These are phyloP conservation scores for Saccharomycopsis sp. DNA, from an alignment of 805 yeast genomes.

Conservation along the genomic window DNA sequence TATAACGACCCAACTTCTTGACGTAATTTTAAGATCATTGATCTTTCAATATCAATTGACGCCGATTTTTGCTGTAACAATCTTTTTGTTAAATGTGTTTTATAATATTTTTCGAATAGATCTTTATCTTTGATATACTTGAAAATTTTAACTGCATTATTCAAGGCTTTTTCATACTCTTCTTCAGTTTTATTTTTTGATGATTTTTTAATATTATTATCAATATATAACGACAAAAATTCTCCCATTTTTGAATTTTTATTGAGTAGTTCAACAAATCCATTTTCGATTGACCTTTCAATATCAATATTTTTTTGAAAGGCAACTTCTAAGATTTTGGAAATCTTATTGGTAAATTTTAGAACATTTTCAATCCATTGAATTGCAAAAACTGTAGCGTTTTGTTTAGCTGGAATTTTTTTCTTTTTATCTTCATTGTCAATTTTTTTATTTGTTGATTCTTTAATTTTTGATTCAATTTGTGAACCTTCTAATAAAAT, in stretches of 20 bases:
- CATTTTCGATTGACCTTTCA: slow-evolving; percentile 44
- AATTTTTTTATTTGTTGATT: slow-evolving; percentile 19
- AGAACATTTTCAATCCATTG: slow-evolving; percentile 58
- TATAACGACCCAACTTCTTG: slow-evolving; percentile 74
- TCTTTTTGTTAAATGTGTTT: slow-evolving; percentile 78
- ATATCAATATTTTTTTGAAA: slow-evolving; percentile 40
- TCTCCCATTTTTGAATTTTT: slow-evolving; percentile 19
- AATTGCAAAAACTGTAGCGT: slow-evolving; percentile 44
- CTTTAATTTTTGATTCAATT: slow-evolving; percentile 21
- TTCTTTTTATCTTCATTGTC: slow-evolving; percentile 15
- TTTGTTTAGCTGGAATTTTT: slow-evolving; percentile 22
- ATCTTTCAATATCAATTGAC: slow-evolving; percentile 50
- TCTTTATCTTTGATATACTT: slow-evolving; percentile 73
- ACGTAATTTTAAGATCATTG: slow-evolving; percentile 53
- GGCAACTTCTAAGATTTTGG: slow-evolving; percentile 34
- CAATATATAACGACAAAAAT: slow-evolving; percentile 8
- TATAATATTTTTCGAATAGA: slow-evolving; percentile 73
- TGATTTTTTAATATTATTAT: slow-evolving; percentile 19
- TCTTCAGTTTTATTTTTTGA: slow-evolving; percentile 33
- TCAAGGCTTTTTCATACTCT: slow-evolving; percentile 36
- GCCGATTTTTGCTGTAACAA: slow-evolving; percentile 38
- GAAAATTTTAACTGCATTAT: slow-evolving; percentile 50
- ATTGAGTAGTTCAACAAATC: slow-evolving; percentile 49
- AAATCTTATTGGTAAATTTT: slow-evolving; percentile 39
- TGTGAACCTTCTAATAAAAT: slow-evolving; percentile 38